phyloP scores from a whole-genome alignment of 2,329 filamentous ascomycete genomes.

The Aspergillus alliaceus region DNA sequence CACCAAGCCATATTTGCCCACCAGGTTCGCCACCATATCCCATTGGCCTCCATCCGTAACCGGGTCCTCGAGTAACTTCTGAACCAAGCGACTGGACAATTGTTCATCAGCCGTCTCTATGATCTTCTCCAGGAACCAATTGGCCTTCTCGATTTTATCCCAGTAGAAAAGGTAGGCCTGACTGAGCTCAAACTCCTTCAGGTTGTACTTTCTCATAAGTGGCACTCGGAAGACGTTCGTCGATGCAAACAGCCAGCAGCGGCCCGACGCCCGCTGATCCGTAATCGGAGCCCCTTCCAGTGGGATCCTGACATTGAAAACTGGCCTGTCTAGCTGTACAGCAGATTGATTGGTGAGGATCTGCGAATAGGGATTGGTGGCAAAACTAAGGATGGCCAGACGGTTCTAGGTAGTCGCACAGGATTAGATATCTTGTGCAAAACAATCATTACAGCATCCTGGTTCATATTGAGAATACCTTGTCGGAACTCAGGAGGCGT shows the following conservation, averaged over 20 bases:
- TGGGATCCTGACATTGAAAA: constrained; percentile 81
- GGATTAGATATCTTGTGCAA: not conserved
- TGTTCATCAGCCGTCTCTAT: constrained; percentile 71
- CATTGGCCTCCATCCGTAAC: constrained; percentile 84
- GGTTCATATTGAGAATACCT: not conserved
- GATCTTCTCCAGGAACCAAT: constrained; percentile 84
- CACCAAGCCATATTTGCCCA: constrained; percentile 84
- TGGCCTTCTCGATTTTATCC: constrained; percentile 90
- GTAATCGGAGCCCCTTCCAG: constrained; percentile 81
- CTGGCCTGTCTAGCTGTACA: constrained; percentile 68
- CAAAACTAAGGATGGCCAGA: constrained; percentile 73
- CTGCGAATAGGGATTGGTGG: constrained; percentile 63
- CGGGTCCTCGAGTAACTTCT: constrained; percentile 65
- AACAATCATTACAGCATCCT: not conserved
- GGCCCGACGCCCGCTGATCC: constrained; percentile 76
- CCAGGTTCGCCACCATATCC: constrained; percentile 88
- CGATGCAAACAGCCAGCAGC: constrained; percentile 89
- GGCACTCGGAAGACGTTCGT: constrained; percentile 92
- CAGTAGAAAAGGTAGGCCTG: constrained; percentile 89
- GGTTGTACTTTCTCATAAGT: constrained; percentile 77
- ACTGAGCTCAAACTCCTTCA: constrained; percentile 79
- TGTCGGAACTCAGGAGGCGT: not conserved
- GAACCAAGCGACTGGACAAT: constrained; percentile 71
- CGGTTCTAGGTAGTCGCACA: constrained; percentile 52
- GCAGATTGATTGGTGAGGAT: constrained; percentile 66